These are phyloP conservation scores for Colletotrichum sidae DNA, from an alignment of 2,329 filamentous ascomycete species.

Conservation along the genomic window DNA sequence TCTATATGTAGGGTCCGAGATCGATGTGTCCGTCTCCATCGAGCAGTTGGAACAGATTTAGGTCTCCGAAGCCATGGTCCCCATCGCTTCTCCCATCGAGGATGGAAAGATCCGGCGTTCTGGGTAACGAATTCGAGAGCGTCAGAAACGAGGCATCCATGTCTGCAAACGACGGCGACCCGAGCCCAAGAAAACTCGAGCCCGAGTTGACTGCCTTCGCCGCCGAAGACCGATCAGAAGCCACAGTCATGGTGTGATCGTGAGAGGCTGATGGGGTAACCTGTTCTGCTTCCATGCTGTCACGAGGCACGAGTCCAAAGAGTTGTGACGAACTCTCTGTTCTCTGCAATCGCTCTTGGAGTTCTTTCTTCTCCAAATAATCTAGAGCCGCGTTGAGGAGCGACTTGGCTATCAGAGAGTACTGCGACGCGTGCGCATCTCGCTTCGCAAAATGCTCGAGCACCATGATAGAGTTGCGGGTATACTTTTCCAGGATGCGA, in stretches of 20 bases:
- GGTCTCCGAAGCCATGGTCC: slow-evolving; percentile 55
- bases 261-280: slow-evolving; percentile 11
- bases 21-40: slow-evolving; percentile 66
- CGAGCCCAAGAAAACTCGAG: slow-evolving; percentile 40
- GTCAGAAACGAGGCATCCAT: slow-evolving; percentile 53
- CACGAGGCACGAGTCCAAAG: slow-evolving; percentile 60
- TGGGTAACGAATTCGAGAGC: slow-evolving; percentile 50
- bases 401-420: slow-evolving; percentile 64
- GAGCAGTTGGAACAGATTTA: slow-evolving; percentile 64
- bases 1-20: slow-evolving; percentile 53
- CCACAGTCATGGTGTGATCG: slow-evolving; percentile 22
- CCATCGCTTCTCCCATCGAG: slow-evolving; percentile 52
- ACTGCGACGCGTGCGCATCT: slow-evolving; percentile 64
- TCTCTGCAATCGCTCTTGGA: slow-evolving; percentile 57
- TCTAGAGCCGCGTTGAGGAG: slow-evolving; percentile 58
- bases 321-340: slow-evolving; percentile 64
- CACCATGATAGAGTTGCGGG: slow-evolving; percentile 58
- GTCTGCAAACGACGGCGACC: slow-evolving; percentile 49
- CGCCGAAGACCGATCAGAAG: background rate
- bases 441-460: slow-evolving; percentile 62
- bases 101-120: slow-evolving; percentile 55
- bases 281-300: slow-evolving; percentile 34
- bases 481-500: slow-evolving; percentile 63
- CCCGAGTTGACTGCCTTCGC: background rate
- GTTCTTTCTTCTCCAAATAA: slow-evolving; percentile 60